phyloP scores from a whole-genome alignment of 176 grass and related monocot genomes.

The Carex myosuroides region DNA sequence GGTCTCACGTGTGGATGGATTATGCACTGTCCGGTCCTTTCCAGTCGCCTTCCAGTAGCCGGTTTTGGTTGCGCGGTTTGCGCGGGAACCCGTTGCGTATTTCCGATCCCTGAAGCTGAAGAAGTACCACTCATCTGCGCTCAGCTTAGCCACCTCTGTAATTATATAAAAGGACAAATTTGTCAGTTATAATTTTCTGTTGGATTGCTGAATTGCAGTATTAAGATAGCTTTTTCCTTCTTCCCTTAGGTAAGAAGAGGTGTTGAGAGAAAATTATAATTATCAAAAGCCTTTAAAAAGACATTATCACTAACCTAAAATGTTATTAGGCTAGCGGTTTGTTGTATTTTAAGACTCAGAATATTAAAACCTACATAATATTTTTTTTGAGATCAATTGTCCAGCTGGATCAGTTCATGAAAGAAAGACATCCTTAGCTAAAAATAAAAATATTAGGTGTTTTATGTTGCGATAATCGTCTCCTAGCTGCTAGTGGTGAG shows the following conservation, averaged over 20 bases:
- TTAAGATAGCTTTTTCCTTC: background rate
- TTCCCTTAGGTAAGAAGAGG: background rate
- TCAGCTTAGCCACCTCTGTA: slow-evolving; percentile 58
- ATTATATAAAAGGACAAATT: background rate
- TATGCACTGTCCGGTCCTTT: slow-evolving; percentile 38
- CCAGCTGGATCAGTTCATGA: too few relatives aligned
- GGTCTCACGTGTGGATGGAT: slow-evolving; percentile 17
- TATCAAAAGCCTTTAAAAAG: too few relatives aligned
- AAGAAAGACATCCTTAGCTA: too few relatives aligned
- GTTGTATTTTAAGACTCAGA: background rate
- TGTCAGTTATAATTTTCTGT: background rate
- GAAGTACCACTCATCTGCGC: slow-evolving; percentile 66
- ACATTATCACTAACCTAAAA: too few relatives aligned
- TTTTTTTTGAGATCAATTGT: background rate
- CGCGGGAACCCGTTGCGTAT: slow-evolving; percentile 54
- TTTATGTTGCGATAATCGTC: too few relatives aligned
- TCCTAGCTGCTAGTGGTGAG: too few relatives aligned
- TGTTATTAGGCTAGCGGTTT: background rate
- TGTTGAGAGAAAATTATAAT: too few relatives aligned
- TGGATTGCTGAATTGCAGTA: background rate
- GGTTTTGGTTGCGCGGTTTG: slow-evolving; percentile 58
- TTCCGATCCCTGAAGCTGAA: slow-evolving; percentile 66
- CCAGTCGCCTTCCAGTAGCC: slow-evolving; percentile 84
- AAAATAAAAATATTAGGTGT: too few relatives aligned
- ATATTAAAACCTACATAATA: background rate